Evolutionary conservation across 2,329 filamentous ascomycete species (phyloP), one percentile per base, ranked within the genome.

Genomic region (Alternaria ventricosa): DNA sequence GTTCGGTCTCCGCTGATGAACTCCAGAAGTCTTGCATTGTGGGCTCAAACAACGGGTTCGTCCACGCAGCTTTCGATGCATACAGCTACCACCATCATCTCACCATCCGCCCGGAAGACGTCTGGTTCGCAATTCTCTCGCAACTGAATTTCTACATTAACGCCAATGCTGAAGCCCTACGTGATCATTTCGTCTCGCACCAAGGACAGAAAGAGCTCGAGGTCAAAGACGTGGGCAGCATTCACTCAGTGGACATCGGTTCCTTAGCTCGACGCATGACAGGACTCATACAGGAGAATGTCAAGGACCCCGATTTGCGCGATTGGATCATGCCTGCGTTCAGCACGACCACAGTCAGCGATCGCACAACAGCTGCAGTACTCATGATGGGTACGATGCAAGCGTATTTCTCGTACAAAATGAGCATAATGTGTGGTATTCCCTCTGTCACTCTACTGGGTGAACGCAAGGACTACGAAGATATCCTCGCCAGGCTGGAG

Each of bases 111-210:
- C 75, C 75, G 0, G 71, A 77, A 23, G 72, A 77, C 33, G 58
- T 77, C 0, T 76, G 71, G 75, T 67, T 75, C 27, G 57, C 71
- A 12, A 69, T 76, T 15, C 61, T 73, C 9, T 67, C 67, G 0
- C 74, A 77, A 18, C 50, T 75, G 23, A 73, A 64, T 51, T 68
- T 71, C 49, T 76, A 73, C 60, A 60, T 76, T 53, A 75, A 71
- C 25, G 68, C 60, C 12, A 65, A 74, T 27, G 66, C 73, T 3
- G 68, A 76, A 47, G 63, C 70, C 13, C 44, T 74, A 5, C 68
- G 71, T 1, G n/a, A 53, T 7, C 20, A 82, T 6, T 65, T 75
- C 4, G 75, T 83, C 20, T 63, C 67, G 3, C 80, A 82, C 60
- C 20, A 77, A 13, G 76, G 72, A 0, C 66, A 63, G 58, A 70